These are phyloP conservation scores for Scutellaria minor DNA, from an alignment of 257 asterid genomes.

Conservation along the genomic window DNA sequence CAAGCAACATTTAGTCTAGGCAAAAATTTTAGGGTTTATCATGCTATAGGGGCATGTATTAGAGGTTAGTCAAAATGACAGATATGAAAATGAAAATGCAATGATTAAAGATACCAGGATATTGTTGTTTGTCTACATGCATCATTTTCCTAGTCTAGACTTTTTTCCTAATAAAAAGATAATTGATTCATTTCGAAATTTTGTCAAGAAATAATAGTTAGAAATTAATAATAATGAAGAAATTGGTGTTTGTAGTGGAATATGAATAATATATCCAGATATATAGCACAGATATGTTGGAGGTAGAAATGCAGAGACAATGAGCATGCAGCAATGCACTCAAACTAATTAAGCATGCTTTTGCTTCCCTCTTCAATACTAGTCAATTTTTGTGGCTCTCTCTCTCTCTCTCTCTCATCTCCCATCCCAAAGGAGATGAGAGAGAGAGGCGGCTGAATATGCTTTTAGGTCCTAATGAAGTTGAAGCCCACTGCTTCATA, in stretches of 20 bases:
- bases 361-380: conserved; percentile 15
- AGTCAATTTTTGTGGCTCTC: conserved; percentile 1
- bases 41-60: no score
- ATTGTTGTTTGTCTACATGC: no score
- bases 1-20: no score
- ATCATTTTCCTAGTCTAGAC: no score
- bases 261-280: conserved; percentile 27
- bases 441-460: conserved; percentile 2
- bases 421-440: background rate
- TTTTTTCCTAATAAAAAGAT: no score
- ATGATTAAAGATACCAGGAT: no score
- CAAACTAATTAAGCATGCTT: conserved; percentile 19
- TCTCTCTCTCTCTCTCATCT: background rate
- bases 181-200: no score
- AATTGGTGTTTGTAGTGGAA: conserved; percentile 33
- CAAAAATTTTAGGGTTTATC: no score
- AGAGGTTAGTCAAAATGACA: no score
- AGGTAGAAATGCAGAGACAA: background rate
- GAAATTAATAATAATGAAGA: conserved; percentile 13
- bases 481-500: no score
- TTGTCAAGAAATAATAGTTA: background rate
- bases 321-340: conserved; percentile 36
- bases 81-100: no score
- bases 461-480: background rate
- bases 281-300: background rate